Base-by-base conservation (phyloP, 2,329 filamentous ascomycete species). In the Aspergillus oerlinghausenensis region DNA sequence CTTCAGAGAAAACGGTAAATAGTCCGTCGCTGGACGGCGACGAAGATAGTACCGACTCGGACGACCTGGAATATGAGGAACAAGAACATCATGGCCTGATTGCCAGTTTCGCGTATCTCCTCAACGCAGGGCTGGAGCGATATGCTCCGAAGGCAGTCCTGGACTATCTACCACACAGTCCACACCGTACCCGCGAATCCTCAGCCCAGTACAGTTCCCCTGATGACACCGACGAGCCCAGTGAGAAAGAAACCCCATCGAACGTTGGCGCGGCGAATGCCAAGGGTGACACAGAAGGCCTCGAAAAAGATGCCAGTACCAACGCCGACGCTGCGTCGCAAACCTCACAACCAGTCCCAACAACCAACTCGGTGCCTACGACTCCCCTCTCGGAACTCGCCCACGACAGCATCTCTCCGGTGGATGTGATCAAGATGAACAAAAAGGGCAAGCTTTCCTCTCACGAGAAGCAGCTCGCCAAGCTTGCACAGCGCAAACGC, bases 131-230 rank as follows among this genome's bases (percentile, higher is more conserved):
- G 63, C 25, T 85, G 69, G 81, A 81, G 74, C 67, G 79, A 70
- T 65, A 77, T 69, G 70, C 83, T 72, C 74, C 82, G 69, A 74
- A 81, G 76, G 69, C 75, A 63, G 55, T 84, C 70, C 32, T 80
- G 64, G 60, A 79, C 73, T 75, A 79, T 70, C 66, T 86, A 75
- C 71, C 73, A 3, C 63, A 64, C 11, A 64, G 69, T 32, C 71
- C 73, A 4, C 63, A 64, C 11, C 64, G 69, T 35, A 56, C 63
- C 38, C 57, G 51, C 40, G 56, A 59, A 45, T 45, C 52, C 21
- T 65, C 65, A 19, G 19, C 40, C 50, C 38, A 53, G 25, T 19
- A 55, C 38, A 49, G 28, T 10, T 19, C 28, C 10, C 25, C 52
- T 2, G 35, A 49, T 32, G 54, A 52, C 19, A 43, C 43, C n/a